Percentiles rank a stretch among this genome's conserved stretches.
phyloP scores from a whole-genome alignment of 2,329 filamentous ascomycete species.

The Scytalidium lignicola region DNA sequence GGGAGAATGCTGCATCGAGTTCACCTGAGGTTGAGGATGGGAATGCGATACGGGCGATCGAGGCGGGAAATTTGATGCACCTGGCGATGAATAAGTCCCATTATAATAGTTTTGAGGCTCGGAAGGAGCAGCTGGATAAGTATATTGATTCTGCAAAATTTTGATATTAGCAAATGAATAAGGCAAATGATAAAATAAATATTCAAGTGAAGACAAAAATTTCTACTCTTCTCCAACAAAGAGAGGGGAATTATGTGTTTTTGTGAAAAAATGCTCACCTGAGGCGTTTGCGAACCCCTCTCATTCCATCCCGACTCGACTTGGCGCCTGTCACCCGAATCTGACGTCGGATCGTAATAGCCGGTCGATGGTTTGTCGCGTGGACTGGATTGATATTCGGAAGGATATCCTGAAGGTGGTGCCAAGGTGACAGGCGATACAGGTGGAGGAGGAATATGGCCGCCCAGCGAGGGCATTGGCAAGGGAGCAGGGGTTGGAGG shows the following conservation, averaged over 20 bases:
- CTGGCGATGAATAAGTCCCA: conserved; percentile 43
- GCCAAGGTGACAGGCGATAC: conserved; percentile 20
- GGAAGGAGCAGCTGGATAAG: conserved; percentile 35
- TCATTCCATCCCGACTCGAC: conserved; percentile 28
- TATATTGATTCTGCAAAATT: conserved; percentile 41
- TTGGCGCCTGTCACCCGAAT: conserved; percentile 34
- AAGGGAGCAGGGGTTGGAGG: conserved; percentile 18
- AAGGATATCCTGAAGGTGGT: conserved; percentile 20
- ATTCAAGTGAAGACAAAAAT: not conserved
- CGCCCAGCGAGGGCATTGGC: conserved; percentile 15
- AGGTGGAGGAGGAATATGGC: conserved; percentile 23
- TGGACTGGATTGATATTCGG: conserved; percentile 29
- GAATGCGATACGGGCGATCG: conserved; percentile 47
- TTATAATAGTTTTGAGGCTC: conserved; percentile 46
- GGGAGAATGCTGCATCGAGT: conserved; percentile 24
- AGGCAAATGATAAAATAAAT: conserved; percentile 1
- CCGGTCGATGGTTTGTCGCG: conserved; percentile 36
- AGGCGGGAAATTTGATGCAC: conserved; percentile 38
- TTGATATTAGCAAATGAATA: conserved; percentile 9
- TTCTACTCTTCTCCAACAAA: not conserved
- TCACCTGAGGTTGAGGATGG: conserved; percentile 29
- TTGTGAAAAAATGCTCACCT: conserved; percentile 18
- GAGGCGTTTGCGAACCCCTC: conserved; percentile 21
- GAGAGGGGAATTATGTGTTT: not conserved
- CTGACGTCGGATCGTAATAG: conserved; percentile 41